Percentiles rank a stretch among this genome's conserved stretches.
Evolutionary conservation across 2,329 filamentous ascomycete species (phyloP).

Genomic region (Aureobasidium sp.): DNA sequence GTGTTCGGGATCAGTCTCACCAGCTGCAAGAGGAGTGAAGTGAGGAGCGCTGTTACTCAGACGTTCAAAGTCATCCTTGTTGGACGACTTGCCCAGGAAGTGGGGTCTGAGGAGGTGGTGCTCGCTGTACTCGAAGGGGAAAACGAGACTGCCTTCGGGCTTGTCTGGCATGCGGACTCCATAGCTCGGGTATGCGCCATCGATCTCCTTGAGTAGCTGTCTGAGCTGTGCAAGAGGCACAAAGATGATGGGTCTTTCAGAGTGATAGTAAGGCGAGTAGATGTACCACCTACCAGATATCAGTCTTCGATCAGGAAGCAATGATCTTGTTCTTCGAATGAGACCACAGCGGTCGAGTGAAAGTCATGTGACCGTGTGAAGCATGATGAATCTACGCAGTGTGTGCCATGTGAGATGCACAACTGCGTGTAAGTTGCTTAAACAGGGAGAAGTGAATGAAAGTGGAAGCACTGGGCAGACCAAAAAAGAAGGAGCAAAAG

Average conservation of each 20-base stretch:
- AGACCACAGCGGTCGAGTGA: not conserved
- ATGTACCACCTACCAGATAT: slow-evolving; percentile 22
- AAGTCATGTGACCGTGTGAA: not conserved
- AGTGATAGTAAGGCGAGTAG: slow-evolving; percentile 18
- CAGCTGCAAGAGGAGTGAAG: not conserved
- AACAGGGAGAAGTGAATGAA: no score
- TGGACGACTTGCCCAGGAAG: slow-evolving; percentile 54
- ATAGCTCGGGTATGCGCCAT: slow-evolving; percentile 44
- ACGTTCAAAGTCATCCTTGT: slow-evolving; percentile 36
- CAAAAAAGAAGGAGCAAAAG: no score
- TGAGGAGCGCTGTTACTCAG: slow-evolving; percentile 21
- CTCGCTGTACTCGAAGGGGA: slow-evolving; percentile 57
- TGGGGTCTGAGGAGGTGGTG: slow-evolving; percentile 56
- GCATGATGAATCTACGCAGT: no score
- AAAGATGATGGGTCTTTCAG: slow-evolving; percentile 52
- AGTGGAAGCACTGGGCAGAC: no score
- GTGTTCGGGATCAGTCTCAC: slow-evolving; percentile 25
- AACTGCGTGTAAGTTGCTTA: no score
- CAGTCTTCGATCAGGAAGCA: not conserved
- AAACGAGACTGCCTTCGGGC: slow-evolving; percentile 45
- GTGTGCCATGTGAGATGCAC: no score
- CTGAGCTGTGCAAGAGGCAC: slow-evolving; percentile 60
- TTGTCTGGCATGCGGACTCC: slow-evolving; percentile 51
- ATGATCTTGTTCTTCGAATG: not conserved
- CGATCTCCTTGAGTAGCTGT: slow-evolving; percentile 56